Evolutionary conservation across 116 monocot species (phyloP).

Genomic region (Posidonia oceanica): DNA sequence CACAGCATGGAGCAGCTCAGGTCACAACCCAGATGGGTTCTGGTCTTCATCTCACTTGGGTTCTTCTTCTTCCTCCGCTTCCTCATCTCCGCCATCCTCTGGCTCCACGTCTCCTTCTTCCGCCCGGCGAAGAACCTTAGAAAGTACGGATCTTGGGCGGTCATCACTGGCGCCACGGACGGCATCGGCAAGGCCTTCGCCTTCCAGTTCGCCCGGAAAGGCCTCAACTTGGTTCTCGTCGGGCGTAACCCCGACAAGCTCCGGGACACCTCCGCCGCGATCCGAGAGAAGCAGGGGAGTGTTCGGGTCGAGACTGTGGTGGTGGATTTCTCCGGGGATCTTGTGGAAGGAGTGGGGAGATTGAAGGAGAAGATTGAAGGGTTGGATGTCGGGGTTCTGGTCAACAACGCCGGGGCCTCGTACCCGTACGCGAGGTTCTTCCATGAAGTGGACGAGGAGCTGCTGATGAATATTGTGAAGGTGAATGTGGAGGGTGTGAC

Average conservation of each 20-base stretch:
- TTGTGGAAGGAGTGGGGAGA: conserved; percentile 25
- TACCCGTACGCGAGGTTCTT: conserved; percentile 69
- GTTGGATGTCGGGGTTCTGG: conserved; percentile 71
- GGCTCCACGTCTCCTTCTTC: conserved; percentile 58
- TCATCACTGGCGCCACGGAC: conserved; percentile 81
- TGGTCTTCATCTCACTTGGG: conserved; percentile 10
- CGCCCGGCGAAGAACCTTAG: conserved; percentile 38
- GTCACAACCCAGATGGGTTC: conserved; percentile 5
- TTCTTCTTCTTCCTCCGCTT: conserved; percentile 4
- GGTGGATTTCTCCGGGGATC: conserved; percentile 55
- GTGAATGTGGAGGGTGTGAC: conserved; percentile 88
- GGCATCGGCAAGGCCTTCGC: conserved; percentile 78
- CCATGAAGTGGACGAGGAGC: conserved; percentile 77
- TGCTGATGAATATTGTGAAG: conserved; percentile 47
- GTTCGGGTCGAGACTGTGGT: conserved; percentile 31
- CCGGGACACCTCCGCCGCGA: conserved; percentile 21
- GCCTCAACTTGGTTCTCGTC: conserved; percentile 60
- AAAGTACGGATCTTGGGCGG: conserved; percentile 75
- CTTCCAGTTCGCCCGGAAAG: conserved; percentile 50
- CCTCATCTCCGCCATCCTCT: conserved; percentile 22
- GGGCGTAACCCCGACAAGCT: conserved; percentile 74
- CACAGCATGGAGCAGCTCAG: conserved; percentile 7
- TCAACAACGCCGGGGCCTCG: conserved; percentile 82
- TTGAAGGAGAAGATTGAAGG: conserved; percentile 43
- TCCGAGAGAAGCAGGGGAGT: conserved; percentile 22